Conservation (phyloP, 768 basidiomycete genomes). For the Cantharellus cinnabarinus region DNA sequence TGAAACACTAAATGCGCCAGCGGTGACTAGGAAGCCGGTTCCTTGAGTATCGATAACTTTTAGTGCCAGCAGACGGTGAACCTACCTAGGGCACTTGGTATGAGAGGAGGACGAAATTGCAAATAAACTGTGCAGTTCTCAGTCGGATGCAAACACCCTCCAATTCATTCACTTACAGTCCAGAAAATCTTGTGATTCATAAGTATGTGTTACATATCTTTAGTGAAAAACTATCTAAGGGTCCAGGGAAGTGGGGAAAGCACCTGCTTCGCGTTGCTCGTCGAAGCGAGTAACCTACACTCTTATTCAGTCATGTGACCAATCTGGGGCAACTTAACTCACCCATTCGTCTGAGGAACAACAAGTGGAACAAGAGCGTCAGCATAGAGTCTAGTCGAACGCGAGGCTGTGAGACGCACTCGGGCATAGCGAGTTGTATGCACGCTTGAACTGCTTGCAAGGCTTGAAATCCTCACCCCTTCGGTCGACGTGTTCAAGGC, state of each 20-base stretch:
- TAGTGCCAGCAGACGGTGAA: not conserved
- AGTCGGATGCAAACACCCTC: not conserved
- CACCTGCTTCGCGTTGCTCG: conserved; percentile 82
- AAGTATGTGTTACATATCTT: not conserved
- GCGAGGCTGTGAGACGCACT: conserved; percentile 36
- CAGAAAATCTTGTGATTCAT: not conserved
- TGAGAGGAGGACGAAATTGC: too few species aligned
- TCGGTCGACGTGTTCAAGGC: not conserved
- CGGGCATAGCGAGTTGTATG: conserved; percentile 92
- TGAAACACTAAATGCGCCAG: conserved; percentile 9
- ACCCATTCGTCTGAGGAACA: conserved; percentile 72
- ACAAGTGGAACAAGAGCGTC: conserved; percentile 1
- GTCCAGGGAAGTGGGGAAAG: conserved; percentile 83
- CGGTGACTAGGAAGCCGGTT: conserved; percentile 9
- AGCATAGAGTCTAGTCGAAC: conserved; percentile 2
- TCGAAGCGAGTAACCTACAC: conserved; percentile 70
- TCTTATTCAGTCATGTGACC: not conserved
- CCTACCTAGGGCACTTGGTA: too few species aligned
- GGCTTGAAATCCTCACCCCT: conserved; percentile 98
- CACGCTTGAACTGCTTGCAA: conserved; percentile 95
- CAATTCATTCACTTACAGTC: not conserved
- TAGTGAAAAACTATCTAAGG: conserved; percentile 22
- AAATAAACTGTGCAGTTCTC: not conserved
- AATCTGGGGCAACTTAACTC: conserved; percentile 9
- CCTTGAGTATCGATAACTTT: not conserved